These are phyloP conservation scores for Boletus sp. DNA, from an alignment of 768 basidiomycete species.

Conservation along the genomic window DNA sequence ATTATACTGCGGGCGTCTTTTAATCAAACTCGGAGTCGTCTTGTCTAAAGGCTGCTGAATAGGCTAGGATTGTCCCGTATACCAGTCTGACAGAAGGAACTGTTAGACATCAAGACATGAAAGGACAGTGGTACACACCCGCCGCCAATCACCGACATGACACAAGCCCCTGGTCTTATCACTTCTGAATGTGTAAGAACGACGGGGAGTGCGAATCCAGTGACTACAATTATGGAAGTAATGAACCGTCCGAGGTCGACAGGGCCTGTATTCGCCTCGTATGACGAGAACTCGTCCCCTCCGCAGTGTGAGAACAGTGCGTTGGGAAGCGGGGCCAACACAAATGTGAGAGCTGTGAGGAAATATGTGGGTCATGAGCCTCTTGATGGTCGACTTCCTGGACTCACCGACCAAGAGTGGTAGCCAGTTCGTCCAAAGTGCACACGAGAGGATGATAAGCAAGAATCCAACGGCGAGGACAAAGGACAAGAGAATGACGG, in stretches of 20 bases:
- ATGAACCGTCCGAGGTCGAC: constrained; percentile 94
- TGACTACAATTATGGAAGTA: constrained; percentile 85
- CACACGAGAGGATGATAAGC: constrained; percentile 95
- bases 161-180: constrained; percentile 79
- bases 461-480: constrained; percentile 98
- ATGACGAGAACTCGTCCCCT: constrained; percentile 80
- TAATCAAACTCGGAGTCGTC: constrained; percentile 81
- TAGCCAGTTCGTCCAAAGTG: constrained; percentile 95
- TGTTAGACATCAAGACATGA: neutral
- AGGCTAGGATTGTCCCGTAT: constrained; percentile 88
- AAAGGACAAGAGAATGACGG: constrained; percentile 95
- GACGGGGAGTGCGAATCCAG: constrained; percentile 90
- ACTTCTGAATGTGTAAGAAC: constrained; percentile 90
- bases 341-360: constrained; percentile 81
- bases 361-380: neutral
- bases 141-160: constrained; percentile 95
- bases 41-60: constrained; percentile 79
- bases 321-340: constrained; percentile 94
- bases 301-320: constrained; percentile 92
- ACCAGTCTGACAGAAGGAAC: constrained; percentile 52
- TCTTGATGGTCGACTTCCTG: neutral
- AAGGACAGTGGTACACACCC: constrained; percentile 43
- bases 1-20: neutral
- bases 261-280: constrained; percentile 67
- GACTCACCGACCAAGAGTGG: constrained; percentile 90